A percentile compares a stretch with the other conserved stretches of the same genome.
phyloP scores from a whole-genome alignment of 192 early-diverging fungal species.

The Backusella australiensis region DNA sequence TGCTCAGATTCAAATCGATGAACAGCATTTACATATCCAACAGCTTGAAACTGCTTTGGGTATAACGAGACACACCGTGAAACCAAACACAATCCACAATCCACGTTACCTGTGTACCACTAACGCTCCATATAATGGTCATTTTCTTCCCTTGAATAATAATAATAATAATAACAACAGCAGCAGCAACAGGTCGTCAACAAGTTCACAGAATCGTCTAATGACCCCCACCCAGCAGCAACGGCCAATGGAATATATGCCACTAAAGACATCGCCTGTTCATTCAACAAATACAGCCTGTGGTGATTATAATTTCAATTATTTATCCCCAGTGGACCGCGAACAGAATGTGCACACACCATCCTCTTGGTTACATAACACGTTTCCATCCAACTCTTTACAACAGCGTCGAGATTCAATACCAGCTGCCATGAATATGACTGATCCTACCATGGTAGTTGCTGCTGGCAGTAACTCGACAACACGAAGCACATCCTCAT shows the following conservation, averaged over 20 bases:
- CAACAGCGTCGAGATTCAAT: constrained; percentile 5
- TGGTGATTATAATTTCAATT: neutral
- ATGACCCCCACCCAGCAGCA: neutral
- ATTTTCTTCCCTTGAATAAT: neutral
- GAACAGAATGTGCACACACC: constrained; percentile 7
- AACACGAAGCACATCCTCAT: neutral
- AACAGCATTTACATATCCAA: constrained; percentile 1
- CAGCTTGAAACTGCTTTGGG: constrained; percentile 1
- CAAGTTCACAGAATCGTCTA: neutral
- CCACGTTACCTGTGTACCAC: constrained; percentile 1
- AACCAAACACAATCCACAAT: neutral
- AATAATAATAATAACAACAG: neutral
- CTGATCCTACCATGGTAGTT: neutral
- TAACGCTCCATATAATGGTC: neutral
- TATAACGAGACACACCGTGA: neutral
- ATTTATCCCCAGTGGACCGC: neutral
- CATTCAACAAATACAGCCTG: neutral
- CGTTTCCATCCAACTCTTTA: neutral
- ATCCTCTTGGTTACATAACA: constrained; percentile 1
- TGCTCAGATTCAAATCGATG: constrained; percentile 12
- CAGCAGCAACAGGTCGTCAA: neutral
- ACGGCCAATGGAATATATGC: neutral
- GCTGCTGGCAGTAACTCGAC: constrained; percentile 15
- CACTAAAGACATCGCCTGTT: neutral
- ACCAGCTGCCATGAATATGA: neutral